Evolutionary conservation across 1,139 yeast species (phyloP), one percentile per base, ranked within the genome.

Genomic region (Sugiyamaella pinicola): DNA sequence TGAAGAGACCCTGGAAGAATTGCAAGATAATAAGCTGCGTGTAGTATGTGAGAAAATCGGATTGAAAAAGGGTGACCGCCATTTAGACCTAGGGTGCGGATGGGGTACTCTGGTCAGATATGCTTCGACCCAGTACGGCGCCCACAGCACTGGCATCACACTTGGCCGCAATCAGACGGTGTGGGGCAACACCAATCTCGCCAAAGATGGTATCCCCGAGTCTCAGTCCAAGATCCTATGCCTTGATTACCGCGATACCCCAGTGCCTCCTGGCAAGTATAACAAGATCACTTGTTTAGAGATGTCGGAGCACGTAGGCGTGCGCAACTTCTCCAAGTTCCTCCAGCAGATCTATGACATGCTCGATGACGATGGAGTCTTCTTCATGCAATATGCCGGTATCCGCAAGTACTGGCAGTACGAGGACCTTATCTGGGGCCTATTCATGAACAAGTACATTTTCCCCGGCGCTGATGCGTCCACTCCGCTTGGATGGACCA

Each of bases 381-480:
- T 89, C 77, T 86, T 80, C 69, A 78, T 89, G 71, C 97, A 89
- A 75, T 86, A 86, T 67, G 93, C 96, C 52, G 96, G 97, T 54
- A 77, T 89, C 65, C 84, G 96, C 76, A 90, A 89, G 77, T 77
- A 81, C 58, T 89, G 96, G 97, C 96, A 89, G 76, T 89, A 87
- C 71, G 96, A 89, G 76, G 97, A 89, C 71, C 80, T 89, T 67
- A 78, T 83, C 72, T 89, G 96, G 97, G 96, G 97, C 62, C 77
- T 90, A 69, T 90, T 89, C 73, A 90, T 89, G 96, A 89, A 90
- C 82, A 89, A 88, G 78, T 89, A 88, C 75, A 84, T 89, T 69
- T 89, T 89, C 89, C 96, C 97, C 45, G 97, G 96, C 74, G 96
- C 96, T 52, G 97, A 89, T 74, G 96, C 96, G 47, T 87, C 96